Conservation (phyloP, 2,329 filamentous ascomycete genomes). For the Apiospora hydei region DNA sequence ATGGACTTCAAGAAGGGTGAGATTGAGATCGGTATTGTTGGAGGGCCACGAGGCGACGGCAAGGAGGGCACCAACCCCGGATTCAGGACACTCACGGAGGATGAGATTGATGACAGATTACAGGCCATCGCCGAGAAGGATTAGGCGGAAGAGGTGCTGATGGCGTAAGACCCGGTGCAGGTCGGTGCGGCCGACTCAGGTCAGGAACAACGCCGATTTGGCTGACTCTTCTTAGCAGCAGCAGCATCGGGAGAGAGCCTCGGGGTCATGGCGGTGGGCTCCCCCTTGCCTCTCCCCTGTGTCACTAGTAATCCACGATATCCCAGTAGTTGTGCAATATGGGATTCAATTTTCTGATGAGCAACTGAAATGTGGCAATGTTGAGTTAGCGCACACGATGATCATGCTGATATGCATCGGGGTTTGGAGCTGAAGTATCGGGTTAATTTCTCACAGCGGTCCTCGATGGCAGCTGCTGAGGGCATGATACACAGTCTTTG, state of each 20-base stretch:
- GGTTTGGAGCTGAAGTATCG: background rate
- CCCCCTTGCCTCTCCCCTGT: slow-evolving; percentile 23
- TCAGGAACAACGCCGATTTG: background rate
- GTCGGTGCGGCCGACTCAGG: slow-evolving; percentile 12
- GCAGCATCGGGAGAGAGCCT: background rate
- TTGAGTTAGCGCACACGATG: background rate
- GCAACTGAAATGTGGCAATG: background rate
- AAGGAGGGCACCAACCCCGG: slow-evolving; percentile 79
- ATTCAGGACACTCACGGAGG: slow-evolving; percentile 91
- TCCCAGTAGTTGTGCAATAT: slow-evolving; percentile 33
- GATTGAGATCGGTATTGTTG: slow-evolving; percentile 97
- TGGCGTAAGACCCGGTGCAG: slow-evolving; percentile 2
- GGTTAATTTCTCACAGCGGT: background rate
- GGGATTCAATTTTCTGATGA: background rate
- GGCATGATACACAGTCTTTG: background rate
- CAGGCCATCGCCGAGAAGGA: slow-evolving; percentile 99
- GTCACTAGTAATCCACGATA: slow-evolving; percentile 33
- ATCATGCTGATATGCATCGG: slow-evolving; percentile 6
- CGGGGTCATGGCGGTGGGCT: background rate
- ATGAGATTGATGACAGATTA: slow-evolving; percentile 97
- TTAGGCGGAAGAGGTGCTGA: slow-evolving; percentile 55
- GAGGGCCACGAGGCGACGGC: slow-evolving; percentile 83
- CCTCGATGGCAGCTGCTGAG: background rate
- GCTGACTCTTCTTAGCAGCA: background rate
- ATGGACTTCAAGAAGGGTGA: slow-evolving; percentile 99